Conservation (phyloP, 2,329 filamentous ascomycete species). For the Phoma sp. region DNA sequence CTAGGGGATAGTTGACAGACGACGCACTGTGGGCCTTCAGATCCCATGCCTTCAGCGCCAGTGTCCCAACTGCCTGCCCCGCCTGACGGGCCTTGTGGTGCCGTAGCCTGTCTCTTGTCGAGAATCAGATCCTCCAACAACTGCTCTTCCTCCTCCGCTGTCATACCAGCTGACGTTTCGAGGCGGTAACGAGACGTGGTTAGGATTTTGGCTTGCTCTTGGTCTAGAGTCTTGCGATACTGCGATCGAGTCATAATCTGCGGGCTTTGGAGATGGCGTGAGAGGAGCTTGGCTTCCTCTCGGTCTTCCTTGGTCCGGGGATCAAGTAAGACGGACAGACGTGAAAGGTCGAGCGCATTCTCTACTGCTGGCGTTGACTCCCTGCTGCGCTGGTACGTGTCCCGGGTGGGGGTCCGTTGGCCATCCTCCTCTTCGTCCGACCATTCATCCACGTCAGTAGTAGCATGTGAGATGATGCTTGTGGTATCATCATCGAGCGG, state of each 20-base stretch:
- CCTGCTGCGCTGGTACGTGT: constrained; percentile 55
- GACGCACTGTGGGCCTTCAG: constrained; percentile 82
- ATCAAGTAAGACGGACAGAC: constrained; percentile 81
- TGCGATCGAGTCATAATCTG: constrained; percentile 81
- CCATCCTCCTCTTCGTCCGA: constrained; percentile 53
- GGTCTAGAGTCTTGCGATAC: constrained; percentile 71
- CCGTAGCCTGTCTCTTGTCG: constrained; percentile 55
- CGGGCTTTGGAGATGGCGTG: constrained; percentile 75
- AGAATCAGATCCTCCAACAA: constrained; percentile 66
- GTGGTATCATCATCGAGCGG: constrained; percentile 72
- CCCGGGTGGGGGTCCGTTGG: constrained; percentile 75
- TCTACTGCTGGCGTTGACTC: constrained; percentile 62
- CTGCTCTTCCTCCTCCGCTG: constrained; percentile 61
- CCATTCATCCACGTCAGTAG: constrained; percentile 51
- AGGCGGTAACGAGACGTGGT: constrained; percentile 48
- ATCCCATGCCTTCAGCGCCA: constrained; percentile 75
- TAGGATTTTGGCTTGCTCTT: constrained; percentile 73
- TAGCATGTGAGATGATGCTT: constrained; percentile 75
- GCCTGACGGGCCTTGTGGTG: constrained; percentile 20
- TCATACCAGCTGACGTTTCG: constrained; percentile 46
- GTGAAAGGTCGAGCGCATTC: constrained; percentile 62
- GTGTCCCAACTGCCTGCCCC: constrained; percentile 64
- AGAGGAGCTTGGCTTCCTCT: constrained; percentile 79
- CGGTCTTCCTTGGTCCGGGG: constrained; percentile 78
- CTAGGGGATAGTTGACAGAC: constrained; percentile 88